Evolutionary conservation across 208 protist species (phyloP).

Genomic region (Endotrypanum monterogeii): DNA sequence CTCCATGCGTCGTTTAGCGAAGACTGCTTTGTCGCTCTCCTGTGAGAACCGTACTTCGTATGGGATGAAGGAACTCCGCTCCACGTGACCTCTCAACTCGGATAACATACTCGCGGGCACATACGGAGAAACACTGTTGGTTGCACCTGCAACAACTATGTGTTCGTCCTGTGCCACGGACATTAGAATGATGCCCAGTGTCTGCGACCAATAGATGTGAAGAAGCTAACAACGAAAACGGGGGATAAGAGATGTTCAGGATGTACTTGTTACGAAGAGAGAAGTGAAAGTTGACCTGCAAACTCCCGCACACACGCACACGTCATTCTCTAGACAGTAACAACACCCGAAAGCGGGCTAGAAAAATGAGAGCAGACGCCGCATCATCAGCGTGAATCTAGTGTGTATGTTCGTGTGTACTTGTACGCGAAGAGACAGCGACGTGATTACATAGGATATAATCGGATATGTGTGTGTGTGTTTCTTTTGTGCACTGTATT

Average conservation of each 20-base stretch:
- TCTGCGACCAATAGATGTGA: background rate
- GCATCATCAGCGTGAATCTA: background rate
- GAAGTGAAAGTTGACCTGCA: background rate
- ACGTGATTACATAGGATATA: background rate
- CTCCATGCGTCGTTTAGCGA: conserved; percentile 20
- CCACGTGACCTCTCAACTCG: conserved; percentile 9
- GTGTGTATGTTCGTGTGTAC: background rate
- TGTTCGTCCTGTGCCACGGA: background rate
- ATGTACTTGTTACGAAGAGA: background rate
- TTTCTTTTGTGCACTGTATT: no score
- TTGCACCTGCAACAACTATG: background rate
- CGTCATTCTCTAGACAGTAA: background rate
- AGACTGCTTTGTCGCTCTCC: conserved; percentile 12
- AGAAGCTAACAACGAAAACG: background rate
- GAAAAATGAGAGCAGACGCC: background rate
- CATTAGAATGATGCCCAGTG: background rate
- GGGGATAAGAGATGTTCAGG: background rate
- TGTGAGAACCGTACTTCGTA: conserved; percentile 4
- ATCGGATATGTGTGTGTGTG: background rate
- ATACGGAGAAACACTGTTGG: background rate
- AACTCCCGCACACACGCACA: background rate
- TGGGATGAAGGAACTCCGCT: conserved; percentile 6
- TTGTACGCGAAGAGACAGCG: no score
- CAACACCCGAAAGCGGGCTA: background rate
- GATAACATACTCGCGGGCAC: background rate